Conservation (phyloP, 148 eudicot species). For the Persicaria maculosa region DNA sequence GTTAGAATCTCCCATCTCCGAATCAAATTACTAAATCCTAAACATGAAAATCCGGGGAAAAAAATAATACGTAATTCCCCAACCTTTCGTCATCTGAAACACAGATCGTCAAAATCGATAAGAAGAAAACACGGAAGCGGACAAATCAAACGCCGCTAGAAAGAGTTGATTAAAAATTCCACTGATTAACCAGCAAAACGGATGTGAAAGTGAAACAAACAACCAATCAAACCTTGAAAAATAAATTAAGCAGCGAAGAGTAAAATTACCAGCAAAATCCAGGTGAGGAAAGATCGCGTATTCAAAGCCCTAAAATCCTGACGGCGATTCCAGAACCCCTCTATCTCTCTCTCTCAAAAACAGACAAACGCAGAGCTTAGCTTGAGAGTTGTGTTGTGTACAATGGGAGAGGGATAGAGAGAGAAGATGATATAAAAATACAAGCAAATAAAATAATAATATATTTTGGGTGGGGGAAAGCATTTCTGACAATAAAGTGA, state of each 20-base stretch:
- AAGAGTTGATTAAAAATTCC: not conserved
- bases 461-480: not conserved
- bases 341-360: not conserved
- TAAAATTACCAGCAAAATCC: constrained; percentile 9
- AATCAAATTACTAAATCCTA: not conserved
- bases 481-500: not conserved
- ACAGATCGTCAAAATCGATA: not conserved
- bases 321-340: constrained; percentile 5
- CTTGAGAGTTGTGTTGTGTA: not conserved
- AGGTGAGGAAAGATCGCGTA: not conserved
- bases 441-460: not conserved
- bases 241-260: not conserved
- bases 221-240: not conserved
- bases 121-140: not conserved
- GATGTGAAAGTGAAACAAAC: not conserved
- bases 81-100: not conserved
- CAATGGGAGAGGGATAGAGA: constrained; percentile 2
- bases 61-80: not conserved
- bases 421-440: not conserved
- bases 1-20: not conserved
- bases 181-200: not conserved
- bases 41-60: not conserved
- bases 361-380: not conserved
- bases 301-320: not conserved
- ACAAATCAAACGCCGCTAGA: not conserved